Evolutionary conservation across 495 filamentous ascomycete species (phyloP), one percentile per base, ranked within the genome.

Genomic region (Neurospora tetrasperma): DNA sequence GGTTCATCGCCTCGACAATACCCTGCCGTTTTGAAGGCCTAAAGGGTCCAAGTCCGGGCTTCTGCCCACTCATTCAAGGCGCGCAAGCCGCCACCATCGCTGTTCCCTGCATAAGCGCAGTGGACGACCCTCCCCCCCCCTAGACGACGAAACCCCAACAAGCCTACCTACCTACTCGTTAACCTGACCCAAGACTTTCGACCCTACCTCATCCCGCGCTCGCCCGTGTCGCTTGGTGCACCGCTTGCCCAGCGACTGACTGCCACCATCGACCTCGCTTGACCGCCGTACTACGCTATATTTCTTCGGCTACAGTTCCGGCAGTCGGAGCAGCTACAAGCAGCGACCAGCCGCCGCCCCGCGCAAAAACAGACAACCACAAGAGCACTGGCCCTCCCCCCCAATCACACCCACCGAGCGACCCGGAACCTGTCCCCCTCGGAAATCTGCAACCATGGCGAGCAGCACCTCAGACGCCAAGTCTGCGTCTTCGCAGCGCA

Each of bases 401-500:
- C 72, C 42, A 72, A 66, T 69, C 66, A 72, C 35, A 62, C 46
- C 23, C 41, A 38, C 23, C 20, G 69, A 70, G 62, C 43, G 27
- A n/a, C 54, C 62, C 62, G n/a, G 72, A 69, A 62, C 54, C 27
- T 27, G 54, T 35, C 54, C 54, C 54, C 54, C 27, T 66, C 54
- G 54, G 27, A 66, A 66, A 66, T 38, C 27, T 18, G 54, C 27
- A 66, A 66, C 54, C 77, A 78, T 78, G 79, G 74, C 79, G 69
- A 76, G 70, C 71, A 70, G 43, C 73, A 72, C 69, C 23, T 71
- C 73, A 6, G 74, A 75, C 69, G 75, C 76, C 42, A 81, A 80
- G 75, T 79, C 81, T 46, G 74, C 76, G 12, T 79, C 84, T 12
- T 83, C 83, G 43, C 81, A 78, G 72, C 79, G 77, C 73, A 79